Evolutionary conservation across 225 moss, liverwort and hornwort genomes (phyloP), one percentile per base, ranked within the genome.

Genomic region (Marchantia polymorpha): DNA sequence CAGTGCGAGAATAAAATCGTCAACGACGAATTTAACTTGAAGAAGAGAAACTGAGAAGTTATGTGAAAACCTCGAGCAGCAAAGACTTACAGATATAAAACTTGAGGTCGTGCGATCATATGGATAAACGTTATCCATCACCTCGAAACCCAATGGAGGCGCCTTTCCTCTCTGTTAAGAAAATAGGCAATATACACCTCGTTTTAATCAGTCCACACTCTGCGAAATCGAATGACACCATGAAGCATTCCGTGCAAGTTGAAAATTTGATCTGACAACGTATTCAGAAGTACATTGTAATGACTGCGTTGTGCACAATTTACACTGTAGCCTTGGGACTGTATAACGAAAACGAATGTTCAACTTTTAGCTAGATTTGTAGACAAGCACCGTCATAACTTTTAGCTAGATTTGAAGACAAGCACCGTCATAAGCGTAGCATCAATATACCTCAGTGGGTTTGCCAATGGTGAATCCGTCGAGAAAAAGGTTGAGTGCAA

Each of bases 41-140:
- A 2, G 39, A 39, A 39, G 39, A 39, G 5, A 39, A 39, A 39
- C 39, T 39, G 39, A 39, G 39, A 39, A 39, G 39, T 39, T 39
- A 39, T 5, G 39, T 39, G 3, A 39, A 39, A 2, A 39, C 39
- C 39, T 39, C 39, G 39, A 2, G 39, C 39, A 39, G 39, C 39
- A 5, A 25, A 29, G 47, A 12, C 74, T 63, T 87, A 99, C 99
- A 89, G 90, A 88, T 49, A 99, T 91, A 70, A 99, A 99, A 65
- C 87, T 87, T 85, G 89, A 93, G 54, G 92, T 92, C 54, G 93
- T 99, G 50, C 93, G 95, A 78, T 95, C 99, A 80, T 99, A 99
- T 10, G 95, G 93, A 68, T 93, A 84, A 30, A 92, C 81, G 75
- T 86, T 87, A 74, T 95, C 92, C 90, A 91, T 91, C 80, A 95